phyloP scores from a whole-genome alignment of 1,139 yeast genomes.

The Blastobotrys aristatus region DNA sequence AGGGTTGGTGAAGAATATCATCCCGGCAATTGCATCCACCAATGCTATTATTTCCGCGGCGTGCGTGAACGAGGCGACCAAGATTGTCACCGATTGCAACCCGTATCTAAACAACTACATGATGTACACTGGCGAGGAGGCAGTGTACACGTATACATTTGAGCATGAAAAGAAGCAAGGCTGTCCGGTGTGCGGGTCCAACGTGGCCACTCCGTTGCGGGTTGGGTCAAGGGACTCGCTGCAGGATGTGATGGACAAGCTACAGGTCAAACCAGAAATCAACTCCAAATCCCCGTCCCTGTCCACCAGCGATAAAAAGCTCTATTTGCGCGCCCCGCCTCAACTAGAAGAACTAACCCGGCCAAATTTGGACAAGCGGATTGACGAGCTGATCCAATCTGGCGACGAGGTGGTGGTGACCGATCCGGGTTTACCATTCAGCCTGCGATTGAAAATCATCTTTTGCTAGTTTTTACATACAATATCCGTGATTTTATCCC shows the following conservation, averaged over 20 bases:
- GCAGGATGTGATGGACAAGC: conserved; percentile 43
- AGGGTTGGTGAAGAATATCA: conserved; percentile 87
- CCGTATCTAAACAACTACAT: conserved; percentile 73
- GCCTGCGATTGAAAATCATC: conserved; percentile 30
- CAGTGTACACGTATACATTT: conserved; percentile 70
- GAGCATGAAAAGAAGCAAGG: conserved; percentile 52
- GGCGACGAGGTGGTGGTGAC: conserved; percentile 54
- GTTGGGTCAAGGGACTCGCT: conserved; percentile 41
- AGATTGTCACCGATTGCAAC: conserved; percentile 62
- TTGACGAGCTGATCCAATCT: conserved; percentile 39
- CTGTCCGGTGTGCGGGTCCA: conserved; percentile 72
- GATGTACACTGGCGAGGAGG: conserved; percentile 80
- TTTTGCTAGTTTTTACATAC: conserved; percentile 18
- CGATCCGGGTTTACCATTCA: conserved; percentile 51
- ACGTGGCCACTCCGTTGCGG: conserved; percentile 34
- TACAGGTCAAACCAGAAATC: conserved; percentile 34
- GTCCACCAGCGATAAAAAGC: conserved; percentile 39
- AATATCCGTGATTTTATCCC: conserved; percentile 38
- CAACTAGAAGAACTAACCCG: conserved; percentile 47
- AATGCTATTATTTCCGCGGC: conserved; percentile 91
- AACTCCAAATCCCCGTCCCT: conserved; percentile 50
- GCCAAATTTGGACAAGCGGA: conserved; percentile 39
- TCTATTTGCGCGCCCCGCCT: conserved; percentile 52
- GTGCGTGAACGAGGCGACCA: conserved; percentile 84
- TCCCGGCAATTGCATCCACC: conserved; percentile 93